Evolutionary conservation across 495 filamentous ascomycete genomes (phyloP).

Genomic region (Hyaloscypha hepaticicola): DNA sequence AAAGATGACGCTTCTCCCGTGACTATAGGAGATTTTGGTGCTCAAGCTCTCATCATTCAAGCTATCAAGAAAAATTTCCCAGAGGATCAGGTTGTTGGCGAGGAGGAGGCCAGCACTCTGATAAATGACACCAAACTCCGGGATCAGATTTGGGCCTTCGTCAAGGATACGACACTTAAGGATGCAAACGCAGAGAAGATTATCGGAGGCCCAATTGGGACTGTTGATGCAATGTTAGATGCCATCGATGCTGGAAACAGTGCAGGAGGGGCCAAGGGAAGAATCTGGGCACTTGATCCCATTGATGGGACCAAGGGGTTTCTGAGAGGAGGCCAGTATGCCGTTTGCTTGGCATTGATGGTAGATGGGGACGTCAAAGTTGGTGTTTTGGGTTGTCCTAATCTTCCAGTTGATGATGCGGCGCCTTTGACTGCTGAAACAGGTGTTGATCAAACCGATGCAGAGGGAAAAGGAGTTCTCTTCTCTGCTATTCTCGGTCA

Average conservation of each 20-base stretch:
- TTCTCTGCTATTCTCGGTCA: constrained; percentile 75
- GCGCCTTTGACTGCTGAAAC: constrained; percentile 63
- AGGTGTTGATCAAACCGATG: constrained; percentile 65
- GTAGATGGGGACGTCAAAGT: constrained; percentile 94
- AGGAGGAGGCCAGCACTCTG: constrained; percentile 85
- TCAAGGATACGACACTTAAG: constrained; percentile 67
- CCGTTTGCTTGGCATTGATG: constrained; percentile 88
- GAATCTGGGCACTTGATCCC: constrained; percentile 96
- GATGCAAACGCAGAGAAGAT: constrained; percentile 59
- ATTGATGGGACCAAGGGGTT: constrained; percentile 99
- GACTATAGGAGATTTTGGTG: constrained; percentile 96
- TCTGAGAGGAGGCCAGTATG: constrained; percentile 95
- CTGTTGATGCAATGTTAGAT: constrained; percentile 74
- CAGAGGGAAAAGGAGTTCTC: constrained; percentile 72
- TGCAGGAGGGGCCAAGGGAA: constrained; percentile 71
- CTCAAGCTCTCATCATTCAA: constrained; percentile 91
- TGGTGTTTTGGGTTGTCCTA: constrained; percentile 91
- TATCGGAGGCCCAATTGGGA: constrained; percentile 70
- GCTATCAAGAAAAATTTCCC: constrained; percentile 90
- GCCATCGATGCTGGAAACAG: constrained; percentile 83
- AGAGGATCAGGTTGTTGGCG: constrained; percentile 84
- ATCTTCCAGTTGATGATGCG: constrained; percentile 80
- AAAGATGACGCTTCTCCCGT: constrained; percentile 96
- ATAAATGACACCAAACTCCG: constrained; percentile 64
- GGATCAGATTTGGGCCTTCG: constrained; percentile 78